Percentiles rank a stretch among this genome's conserved stretches.
phyloP scores from a whole-genome alignment of 768 basidiomycete species.

The Xerocomus potaroensis region DNA sequence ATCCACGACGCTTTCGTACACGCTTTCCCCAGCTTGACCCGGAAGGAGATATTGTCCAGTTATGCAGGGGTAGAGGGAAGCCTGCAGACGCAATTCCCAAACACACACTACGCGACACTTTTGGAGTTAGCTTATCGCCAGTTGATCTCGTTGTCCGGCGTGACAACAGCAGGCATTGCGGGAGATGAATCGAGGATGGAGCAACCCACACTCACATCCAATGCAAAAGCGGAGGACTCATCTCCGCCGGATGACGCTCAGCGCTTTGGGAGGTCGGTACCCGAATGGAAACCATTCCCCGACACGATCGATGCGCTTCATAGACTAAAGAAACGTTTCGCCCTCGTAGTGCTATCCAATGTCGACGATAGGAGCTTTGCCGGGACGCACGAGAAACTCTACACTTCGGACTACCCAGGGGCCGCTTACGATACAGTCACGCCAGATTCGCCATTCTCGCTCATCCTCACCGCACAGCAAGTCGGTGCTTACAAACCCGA shows the following conservation, averaged over 20 bases:
- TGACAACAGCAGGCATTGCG: constrained; percentile 32
- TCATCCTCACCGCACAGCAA: constrained; percentile 69
- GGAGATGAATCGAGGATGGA: constrained; percentile 15
- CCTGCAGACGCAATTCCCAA: constrained; percentile 54
- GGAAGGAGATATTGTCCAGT: constrained; percentile 43
- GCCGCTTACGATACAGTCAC: constrained; percentile 39
- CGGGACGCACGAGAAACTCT: constrained; percentile 52
- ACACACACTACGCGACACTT: constrained; percentile 57
- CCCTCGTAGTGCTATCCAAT: constrained; percentile 72
- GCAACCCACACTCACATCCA: constrained; percentile 13
- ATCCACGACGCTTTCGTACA: constrained; percentile 48
- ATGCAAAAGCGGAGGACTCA: neutral
- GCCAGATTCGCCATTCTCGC: constrained; percentile 54
- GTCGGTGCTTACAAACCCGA: constrained; percentile 71
- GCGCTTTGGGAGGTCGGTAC: constrained; percentile 58
- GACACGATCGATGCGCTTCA: constrained; percentile 61
- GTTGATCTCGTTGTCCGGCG: constrained; percentile 31
- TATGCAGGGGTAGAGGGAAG: constrained; percentile 52
- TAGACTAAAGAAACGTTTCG: constrained; percentile 56
- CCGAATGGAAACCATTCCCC: constrained; percentile 60
- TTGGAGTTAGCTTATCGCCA: constrained; percentile 42
- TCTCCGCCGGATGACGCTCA: constrained; percentile 29
- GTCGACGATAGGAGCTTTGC: constrained; percentile 64
- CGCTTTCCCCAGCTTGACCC: constrained; percentile 16
- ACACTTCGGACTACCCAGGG: constrained; percentile 7